phyloP scores from a whole-genome alignment of 164 flowering plant genomes.

The Magnolia kwangsiensis region DNA sequence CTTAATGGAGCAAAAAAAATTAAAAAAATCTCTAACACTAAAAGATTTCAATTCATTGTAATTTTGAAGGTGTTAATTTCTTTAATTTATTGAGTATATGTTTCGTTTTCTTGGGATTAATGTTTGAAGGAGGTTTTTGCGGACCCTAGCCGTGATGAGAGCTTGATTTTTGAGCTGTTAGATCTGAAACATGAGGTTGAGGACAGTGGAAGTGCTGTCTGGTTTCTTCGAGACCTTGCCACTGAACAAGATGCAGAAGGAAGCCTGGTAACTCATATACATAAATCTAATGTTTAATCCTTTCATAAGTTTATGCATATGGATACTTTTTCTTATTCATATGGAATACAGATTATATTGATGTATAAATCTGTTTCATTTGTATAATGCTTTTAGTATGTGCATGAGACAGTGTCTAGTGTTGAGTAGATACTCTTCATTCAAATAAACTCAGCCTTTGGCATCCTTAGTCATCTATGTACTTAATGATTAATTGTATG shows the following conservation, averaged over 20 bases:
- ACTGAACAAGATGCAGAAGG: constrained; percentile 79
- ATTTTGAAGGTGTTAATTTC: not conserved
- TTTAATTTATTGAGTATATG: not conserved
- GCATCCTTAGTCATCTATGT: no score
- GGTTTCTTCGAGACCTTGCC: constrained; percentile 90
- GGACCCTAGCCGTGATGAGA: constrained; percentile 82
- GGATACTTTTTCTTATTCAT: no score
- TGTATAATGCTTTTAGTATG: no score
- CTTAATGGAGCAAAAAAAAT: not conserved
- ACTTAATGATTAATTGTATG: no score
- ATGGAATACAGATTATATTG: no score
- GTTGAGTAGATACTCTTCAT: no score
- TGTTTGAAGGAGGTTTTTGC: constrained; percentile 67
- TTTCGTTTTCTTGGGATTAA: not conserved
- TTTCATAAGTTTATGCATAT: not conserved
- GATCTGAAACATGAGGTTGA: constrained; percentile 69
- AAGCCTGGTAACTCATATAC: constrained; percentile 33
- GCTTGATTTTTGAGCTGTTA: constrained; percentile 71
- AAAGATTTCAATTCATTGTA: not conserved
- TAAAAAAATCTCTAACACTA: not conserved
- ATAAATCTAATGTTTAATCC: not conserved
- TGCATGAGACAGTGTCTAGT: no score
- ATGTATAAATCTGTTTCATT: no score
- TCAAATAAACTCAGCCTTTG: no score
- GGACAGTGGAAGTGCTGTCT: constrained; percentile 66